These are phyloP conservation scores for Aspergillus aculeatinus DNA, from an alignment of 2,329 filamentous ascomycete species.

Conservation along the genomic window DNA sequence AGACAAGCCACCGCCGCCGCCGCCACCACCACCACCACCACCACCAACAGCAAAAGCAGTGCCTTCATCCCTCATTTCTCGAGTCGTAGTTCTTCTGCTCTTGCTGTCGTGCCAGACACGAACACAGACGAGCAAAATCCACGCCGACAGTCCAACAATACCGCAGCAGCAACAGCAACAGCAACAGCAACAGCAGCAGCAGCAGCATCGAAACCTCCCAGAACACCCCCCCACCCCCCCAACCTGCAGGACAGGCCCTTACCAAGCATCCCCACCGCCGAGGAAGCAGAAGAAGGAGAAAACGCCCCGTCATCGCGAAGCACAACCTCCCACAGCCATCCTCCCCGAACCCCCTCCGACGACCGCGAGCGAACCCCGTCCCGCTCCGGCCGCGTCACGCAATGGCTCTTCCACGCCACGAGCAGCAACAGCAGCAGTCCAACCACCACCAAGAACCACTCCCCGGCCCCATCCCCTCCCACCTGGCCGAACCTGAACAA, in stretches of 20 bases:
- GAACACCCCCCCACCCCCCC: slow-evolving; percentile 23
- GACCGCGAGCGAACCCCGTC: slow-evolving; percentile 17
- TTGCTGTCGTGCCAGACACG: slow-evolving; percentile 10
- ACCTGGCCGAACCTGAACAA: not conserved
- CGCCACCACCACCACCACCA: no score
- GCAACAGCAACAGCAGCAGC: slow-evolving; percentile 10
- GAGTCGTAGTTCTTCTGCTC: slow-evolving; percentile 13
- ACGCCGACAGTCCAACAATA: not conserved
- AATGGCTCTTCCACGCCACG: slow-evolving; percentile 31
- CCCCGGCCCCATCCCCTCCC: slow-evolving; percentile 7
- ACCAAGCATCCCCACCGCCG: slow-evolving; percentile 21
- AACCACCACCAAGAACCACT: slow-evolving; percentile 6
- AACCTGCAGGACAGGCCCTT: slow-evolving; percentile 25
- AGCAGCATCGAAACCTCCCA: slow-evolving; percentile 19
- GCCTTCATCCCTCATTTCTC: slow-evolving; percentile 36
- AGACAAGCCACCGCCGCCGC: slow-evolving; percentile 4
- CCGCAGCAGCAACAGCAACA: slow-evolving; percentile 8
- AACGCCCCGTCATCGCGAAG: slow-evolving; percentile 5
- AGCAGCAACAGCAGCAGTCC: slow-evolving; percentile 13
- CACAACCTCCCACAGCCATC: not conserved
- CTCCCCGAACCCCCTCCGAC: slow-evolving; percentile 10
- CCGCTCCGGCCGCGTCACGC: slow-evolving; percentile 29
- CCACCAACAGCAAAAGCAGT: slow-evolving; percentile 6
- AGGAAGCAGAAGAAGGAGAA: not conserved
- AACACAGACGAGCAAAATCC: slow-evolving; percentile 4